Conservation (phyloP, 2,329 filamentous ascomycete genomes). For the Botrytis hyacinthi region DNA sequence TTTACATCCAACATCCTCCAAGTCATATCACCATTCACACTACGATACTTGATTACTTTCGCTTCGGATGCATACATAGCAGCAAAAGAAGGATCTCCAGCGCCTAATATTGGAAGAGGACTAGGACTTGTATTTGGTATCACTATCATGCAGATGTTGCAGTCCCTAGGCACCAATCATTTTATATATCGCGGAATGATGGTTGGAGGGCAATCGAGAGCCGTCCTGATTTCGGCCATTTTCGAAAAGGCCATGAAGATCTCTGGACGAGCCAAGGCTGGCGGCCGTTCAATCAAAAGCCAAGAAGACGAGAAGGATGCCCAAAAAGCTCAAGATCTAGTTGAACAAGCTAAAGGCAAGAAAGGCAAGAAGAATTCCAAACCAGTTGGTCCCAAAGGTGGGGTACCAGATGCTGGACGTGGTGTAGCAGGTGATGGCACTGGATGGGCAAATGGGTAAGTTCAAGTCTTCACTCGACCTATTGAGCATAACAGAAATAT, state of each 20-base stretch:
- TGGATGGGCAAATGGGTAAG: constrained; percentile 81
- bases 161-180: constrained; percentile 80
- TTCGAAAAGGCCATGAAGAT: constrained; percentile 92
- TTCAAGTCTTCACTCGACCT: neutral
- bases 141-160: constrained; percentile 77
- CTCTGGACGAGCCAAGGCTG: constrained; percentile 83
- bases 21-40: constrained; percentile 78
- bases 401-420: constrained; percentile 42
- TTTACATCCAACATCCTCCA: constrained; percentile 71
- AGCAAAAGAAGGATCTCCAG: constrained; percentile 46
- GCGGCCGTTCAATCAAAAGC: constrained; percentile 55
- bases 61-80: constrained; percentile 76
- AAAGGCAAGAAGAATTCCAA: constrained; percentile 44
- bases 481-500: neutral
- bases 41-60: constrained; percentile 84
- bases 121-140: constrained; percentile 83
- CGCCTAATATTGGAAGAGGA: constrained; percentile 70
- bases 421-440: constrained; percentile 65
- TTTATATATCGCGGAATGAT: constrained; percentile 94
- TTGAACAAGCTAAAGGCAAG: constrained; percentile 44
- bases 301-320: constrained; percentile 28
- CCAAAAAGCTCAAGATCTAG: constrained; percentile 45
- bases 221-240: constrained; percentile 78
- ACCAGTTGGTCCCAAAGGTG: constrained; percentile 43
- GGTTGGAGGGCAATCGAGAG: constrained; percentile 79